Evolutionary conservation across 306 rosid species (phyloP), one percentile per base, ranked within the genome.

Genomic region (Mimosa pudica): DNA sequence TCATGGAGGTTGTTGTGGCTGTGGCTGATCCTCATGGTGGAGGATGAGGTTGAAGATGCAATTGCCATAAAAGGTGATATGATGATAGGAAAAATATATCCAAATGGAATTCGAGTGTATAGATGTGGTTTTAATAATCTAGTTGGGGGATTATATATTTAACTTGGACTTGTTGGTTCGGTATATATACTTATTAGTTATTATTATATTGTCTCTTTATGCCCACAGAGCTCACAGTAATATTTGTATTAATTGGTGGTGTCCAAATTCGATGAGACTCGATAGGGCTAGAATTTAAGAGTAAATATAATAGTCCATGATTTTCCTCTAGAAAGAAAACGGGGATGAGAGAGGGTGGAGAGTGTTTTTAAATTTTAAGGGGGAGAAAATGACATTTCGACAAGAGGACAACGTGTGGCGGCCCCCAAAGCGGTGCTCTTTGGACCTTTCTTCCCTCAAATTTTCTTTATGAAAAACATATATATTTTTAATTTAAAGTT

Each of bases 371-470:
- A 49, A 86, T 38, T 57, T 88, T 74, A 49, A 86, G 76, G 86
- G 66, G 82, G 77, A 79, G 97, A 95, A 78, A 93, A 79, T 64
- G 98, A 92, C 97, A 60, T 87, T 77, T 87, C 92, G 54, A 77
- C 47, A 83, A 60, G 80, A 68, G 33, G 93, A 91, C 96, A 89
- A 92, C 89, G 88, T 91, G 97, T 87, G 91, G 90, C 89, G 87
- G 87, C 90, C 83, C 87, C 76, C 42, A 38, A 84, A 85, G 94
- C 94, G 94, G 92, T 91, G 97, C 89, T 57, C 81, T 85, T 85
- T 89, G 91, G 91, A 92, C 88, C 89, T 89, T 92, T 89, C 97
- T 88, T 78, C 57, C 82, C 73, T 18, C 17, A 73, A 33, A 13
- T 13, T 1, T 44, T 4, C 47, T 54, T 67, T 6, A 6, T 67